phyloP scores from a whole-genome alignment of 352 stramenopile genomes.

The Phytophthora pinifolia region DNA sequence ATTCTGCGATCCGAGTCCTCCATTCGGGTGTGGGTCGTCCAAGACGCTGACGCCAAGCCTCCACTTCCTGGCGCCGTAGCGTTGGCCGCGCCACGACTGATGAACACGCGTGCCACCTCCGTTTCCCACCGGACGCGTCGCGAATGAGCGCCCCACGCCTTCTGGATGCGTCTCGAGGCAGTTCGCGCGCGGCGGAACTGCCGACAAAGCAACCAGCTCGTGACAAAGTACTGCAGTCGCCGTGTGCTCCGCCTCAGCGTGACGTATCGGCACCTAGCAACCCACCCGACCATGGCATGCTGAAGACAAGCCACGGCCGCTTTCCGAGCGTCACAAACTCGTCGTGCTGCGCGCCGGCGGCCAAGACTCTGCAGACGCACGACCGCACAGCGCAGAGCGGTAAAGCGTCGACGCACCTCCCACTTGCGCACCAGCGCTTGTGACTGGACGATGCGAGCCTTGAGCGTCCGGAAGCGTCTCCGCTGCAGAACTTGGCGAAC shows the following conservation, averaged over 20 bases:
- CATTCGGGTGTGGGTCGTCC: conserved; percentile 60
- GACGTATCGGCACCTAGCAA: conserved; percentile 43
- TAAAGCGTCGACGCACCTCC: conserved; percentile 35
- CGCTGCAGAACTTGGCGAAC: conserved; percentile 69
- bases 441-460: conserved; percentile 59
- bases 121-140: conserved; percentile 40
- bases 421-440: conserved; percentile 64
- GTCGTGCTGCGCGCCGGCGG: conserved; percentile 35
- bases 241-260: conserved; percentile 28
- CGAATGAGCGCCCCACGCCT: conserved; percentile 38
- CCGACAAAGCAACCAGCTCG: conserved; percentile 51
- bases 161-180: conserved; percentile 43
- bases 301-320: conserved; percentile 43
- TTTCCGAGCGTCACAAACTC: conserved; percentile 22
- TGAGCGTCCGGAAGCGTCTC: conserved; percentile 62
- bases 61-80: conserved; percentile 10
- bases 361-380: conserved; percentile 50
- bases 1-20: conserved; percentile 72
- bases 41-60: conserved; percentile 20
- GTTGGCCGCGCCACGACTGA: conserved; percentile 14
- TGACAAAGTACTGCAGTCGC: conserved; percentile 51
- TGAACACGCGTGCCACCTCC: conserved; percentile 58
- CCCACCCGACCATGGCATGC: conserved; percentile 55
- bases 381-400: conserved; percentile 23
- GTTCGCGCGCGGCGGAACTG: conserved; percentile 38